Conservation (phyloP, 2,329 filamentous ascomycete species). For the Chaetoscypha palmicola region DNA sequence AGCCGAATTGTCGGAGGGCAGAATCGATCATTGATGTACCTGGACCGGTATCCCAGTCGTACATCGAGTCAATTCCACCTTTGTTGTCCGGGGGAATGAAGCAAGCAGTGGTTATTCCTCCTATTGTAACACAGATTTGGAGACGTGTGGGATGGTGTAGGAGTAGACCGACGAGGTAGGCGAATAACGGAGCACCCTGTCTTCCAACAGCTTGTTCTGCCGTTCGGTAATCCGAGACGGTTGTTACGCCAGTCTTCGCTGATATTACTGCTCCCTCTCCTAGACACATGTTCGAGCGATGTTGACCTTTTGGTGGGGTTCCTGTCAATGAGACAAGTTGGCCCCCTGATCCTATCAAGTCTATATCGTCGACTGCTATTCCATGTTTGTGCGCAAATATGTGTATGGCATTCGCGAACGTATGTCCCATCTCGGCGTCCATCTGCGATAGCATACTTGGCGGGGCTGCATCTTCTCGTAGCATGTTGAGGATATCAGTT, state of each 20-base stretch:
- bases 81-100: constrained; percentile 29
- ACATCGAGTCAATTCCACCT: constrained; percentile 30
- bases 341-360: constrained; percentile 29
- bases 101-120: constrained; percentile 27
- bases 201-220: constrained; percentile 31
- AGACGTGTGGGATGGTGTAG: constrained; percentile 28
- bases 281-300: constrained; percentile 30
- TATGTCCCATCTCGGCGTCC: constrained; percentile 30
- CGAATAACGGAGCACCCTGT: constrained; percentile 29
- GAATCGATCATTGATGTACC: constrained; percentile 29
- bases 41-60: constrained; percentile 31
- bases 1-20: constrained; percentile 27
- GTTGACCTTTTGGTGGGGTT: constrained; percentile 26
- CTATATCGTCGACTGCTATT: constrained; percentile 28
- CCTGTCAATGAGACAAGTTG: constrained; percentile 28
- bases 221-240: constrained; percentile 30
- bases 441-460: constrained; percentile 31
- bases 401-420: constrained; percentile 29
- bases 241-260: constrained; percentile 31
- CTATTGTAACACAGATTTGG: constrained; percentile 30
- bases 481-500: constrained; percentile 29
- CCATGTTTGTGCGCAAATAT: constrained; percentile 28
- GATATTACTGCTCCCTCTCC: constrained; percentile 31
- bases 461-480: constrained; percentile 29
- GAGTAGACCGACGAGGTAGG: constrained; percentile 28